A percentile compares a stretch with the other conserved stretches of the same genome.
phyloP scores from a whole-genome alignment of 176 grass and related monocot genomes.

The Juncus inflexus region DNA sequence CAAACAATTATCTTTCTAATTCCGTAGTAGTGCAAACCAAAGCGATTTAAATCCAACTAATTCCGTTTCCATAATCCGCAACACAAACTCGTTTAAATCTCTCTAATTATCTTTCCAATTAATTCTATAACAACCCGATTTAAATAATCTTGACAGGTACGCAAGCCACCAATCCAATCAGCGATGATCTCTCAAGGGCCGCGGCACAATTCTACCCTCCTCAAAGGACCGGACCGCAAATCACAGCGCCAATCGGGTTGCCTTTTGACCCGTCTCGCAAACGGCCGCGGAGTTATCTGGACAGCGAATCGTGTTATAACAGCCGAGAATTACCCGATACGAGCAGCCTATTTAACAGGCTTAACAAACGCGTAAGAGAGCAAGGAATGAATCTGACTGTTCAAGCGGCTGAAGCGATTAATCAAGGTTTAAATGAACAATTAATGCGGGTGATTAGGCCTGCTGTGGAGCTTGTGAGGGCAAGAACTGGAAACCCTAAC shows the following conservation, averaged over 20 bases:
- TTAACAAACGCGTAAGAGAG: constrained; percentile 37
- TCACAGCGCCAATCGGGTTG: constrained; percentile 55
- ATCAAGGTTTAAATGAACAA: constrained; percentile 54
- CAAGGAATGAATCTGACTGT: constrained; percentile 35
- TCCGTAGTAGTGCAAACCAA: too few relatives aligned
- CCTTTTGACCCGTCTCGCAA: constrained; percentile 14
- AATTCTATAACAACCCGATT: too few relatives aligned
- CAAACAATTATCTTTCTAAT: too few relatives aligned
- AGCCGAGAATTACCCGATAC: constrained; percentile 48
- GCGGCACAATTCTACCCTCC: too few relatives aligned
- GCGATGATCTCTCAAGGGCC: too few relatives aligned
- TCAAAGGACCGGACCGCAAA: background rate
- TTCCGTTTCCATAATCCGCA: too few relatives aligned
- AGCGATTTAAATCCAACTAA: too few relatives aligned
- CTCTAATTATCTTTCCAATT: too few relatives aligned
- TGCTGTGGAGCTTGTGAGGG: constrained; percentile 44
- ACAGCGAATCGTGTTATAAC: constrained; percentile 27
- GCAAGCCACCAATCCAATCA: too few relatives aligned
- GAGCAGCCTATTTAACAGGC: constrained; percentile 24
- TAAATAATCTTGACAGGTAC: too few relatives aligned
- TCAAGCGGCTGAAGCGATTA: constrained; percentile 44
- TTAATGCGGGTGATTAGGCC: constrained; percentile 68
- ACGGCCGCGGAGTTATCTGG: background rate
- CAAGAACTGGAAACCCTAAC: constrained; percentile 12
- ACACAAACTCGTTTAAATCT: too few relatives aligned